Evolutionary conservation across 768 basidiomycete genomes (phyloP), one percentile per base, ranked within the genome.

Genomic region (Sporobolomyces phaffii): DNA sequence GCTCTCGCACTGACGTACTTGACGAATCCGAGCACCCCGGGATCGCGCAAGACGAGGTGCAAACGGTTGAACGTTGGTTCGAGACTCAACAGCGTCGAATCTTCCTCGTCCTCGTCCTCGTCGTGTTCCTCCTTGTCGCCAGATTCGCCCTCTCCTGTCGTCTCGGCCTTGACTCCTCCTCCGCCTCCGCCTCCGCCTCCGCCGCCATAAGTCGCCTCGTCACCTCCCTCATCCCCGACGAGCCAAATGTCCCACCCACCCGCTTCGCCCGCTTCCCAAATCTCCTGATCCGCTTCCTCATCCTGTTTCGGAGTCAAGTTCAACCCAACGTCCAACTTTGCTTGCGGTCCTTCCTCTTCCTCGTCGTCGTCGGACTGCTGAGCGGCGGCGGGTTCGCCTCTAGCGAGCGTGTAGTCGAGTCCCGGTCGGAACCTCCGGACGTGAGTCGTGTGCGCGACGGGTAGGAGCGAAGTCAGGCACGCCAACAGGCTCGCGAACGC

Each of bases 171-270:
- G 8, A 2, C 63, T 33, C 58, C 56, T 26, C 54, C 38, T 47
- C 70, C 18, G 78, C 81, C 81, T 22, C 91, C 87, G 77, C n/a
- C 63, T 33, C 58, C 56, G 20, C 54, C 38, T 47, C 70, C 18
- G 78, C 81, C 81, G 18, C 91, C 87, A 77, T 94, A 98, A 20
- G 96, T 87, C 2, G 93, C 91, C 77, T 98, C 93, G 69, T 94
- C 92, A 74, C 91, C 90, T 72, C 90, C 91, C 68, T 93, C 87
- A 70, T 94, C 91, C 45, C 90, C 89, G 2, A 91, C 89, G 84
- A 96, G 88, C 77, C 97, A 98, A 75, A 91, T 92, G 83, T 97
- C 92, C 92, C 93, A 97, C 22, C 90, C 94, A 51, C 94, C 94
- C 84, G 86, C 90, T 69, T 85, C 85, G 15, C 87, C 87, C 20